phyloP scores from a whole-genome alignment of 768 basidiomycete species.

The Dacryopinax spathularia region DNA sequence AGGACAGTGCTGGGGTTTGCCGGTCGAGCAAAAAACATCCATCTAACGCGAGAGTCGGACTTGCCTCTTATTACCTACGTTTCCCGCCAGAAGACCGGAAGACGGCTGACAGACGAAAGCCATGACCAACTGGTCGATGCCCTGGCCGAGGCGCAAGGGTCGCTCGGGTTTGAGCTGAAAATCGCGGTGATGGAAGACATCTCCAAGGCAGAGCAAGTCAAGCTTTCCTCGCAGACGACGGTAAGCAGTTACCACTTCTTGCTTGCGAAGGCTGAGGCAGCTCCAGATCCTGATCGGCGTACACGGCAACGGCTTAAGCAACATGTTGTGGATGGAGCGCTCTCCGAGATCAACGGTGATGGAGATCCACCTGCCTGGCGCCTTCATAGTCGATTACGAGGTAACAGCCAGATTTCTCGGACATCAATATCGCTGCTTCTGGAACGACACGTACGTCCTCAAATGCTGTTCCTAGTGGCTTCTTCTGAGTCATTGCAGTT shows the following conservation, averaged over 20 bases:
- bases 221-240: conserved; percentile 69
- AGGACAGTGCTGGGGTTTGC: not conserved
- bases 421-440: conserved; percentile 7
- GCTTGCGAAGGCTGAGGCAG: not conserved
- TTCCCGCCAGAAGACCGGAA: conserved; percentile 74
- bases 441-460: conserved; percentile 6
- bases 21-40: not conserved
- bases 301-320: not conserved
- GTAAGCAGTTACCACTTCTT: conserved; percentile 40
- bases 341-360: not conserved
- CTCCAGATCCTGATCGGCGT: not conserved
- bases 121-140: conserved; percentile 69
- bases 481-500: not conserved
- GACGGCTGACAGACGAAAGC: conserved; percentile 55
- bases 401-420: not conserved
- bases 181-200: conserved; percentile 74
- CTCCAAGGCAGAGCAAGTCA: conserved; percentile 62
- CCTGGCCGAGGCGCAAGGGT: conserved; percentile 50
- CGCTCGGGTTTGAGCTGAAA: conserved; percentile 74
- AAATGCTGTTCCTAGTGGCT: not conserved
- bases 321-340: not conserved
- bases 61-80: conserved; percentile 84
- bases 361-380: not conserved
- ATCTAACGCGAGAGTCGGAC: conserved; percentile 1
- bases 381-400: not conserved